Conservation (phyloP, 2,329 filamentous ascomycete genomes). For the Trichothecium sympodiale region DNA sequence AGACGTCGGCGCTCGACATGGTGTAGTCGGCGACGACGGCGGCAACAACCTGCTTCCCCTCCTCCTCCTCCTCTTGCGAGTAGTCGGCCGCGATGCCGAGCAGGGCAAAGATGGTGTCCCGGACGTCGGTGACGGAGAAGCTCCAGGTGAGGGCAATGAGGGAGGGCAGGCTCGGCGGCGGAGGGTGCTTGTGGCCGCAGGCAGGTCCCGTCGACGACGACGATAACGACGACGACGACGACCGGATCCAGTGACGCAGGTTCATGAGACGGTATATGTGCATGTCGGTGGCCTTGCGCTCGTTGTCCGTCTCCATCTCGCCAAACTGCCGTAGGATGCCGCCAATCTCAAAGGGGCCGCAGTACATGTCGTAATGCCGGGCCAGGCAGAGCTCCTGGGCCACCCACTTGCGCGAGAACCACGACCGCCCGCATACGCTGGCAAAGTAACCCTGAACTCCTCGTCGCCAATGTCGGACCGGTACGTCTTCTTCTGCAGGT, state of each 20-base stretch:
- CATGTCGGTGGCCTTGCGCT: too few species aligned
- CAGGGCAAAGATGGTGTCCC: slow-evolving; percentile 10
- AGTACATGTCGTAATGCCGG: slow-evolving; percentile 5
- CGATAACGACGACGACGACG: slow-evolving; percentile 1
- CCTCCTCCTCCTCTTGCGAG: background rate
- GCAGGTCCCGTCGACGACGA: background rate
- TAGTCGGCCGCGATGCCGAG: slow-evolving; percentile 5
- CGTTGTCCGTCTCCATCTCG: background rate
- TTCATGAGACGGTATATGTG: background rate
- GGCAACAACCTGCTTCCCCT: background rate
- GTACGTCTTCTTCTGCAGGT: slow-evolving; percentile 3
- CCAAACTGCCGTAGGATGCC: background rate
- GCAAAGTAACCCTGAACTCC: slow-evolving; percentile 4
- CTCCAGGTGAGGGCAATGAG: slow-evolving; percentile 7
- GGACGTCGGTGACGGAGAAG: slow-evolving; percentile 7
- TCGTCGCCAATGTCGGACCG: background rate
- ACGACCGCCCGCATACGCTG: slow-evolving; percentile 1
- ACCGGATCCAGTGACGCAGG: background rate
- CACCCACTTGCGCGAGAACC: slow-evolving; percentile 11
- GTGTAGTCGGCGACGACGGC: slow-evolving; percentile 6
- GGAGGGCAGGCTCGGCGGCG: background rate
- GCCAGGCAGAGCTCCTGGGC: slow-evolving; percentile 9
- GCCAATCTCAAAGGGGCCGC: slow-evolving; percentile 4
- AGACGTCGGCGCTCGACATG: slow-evolving; percentile 3
- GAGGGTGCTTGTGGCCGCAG: slow-evolving; percentile 1